Base-by-base conservation (phyloP, 2,329 filamentous ascomycete species). In the Calonectria naviculata region DNA sequence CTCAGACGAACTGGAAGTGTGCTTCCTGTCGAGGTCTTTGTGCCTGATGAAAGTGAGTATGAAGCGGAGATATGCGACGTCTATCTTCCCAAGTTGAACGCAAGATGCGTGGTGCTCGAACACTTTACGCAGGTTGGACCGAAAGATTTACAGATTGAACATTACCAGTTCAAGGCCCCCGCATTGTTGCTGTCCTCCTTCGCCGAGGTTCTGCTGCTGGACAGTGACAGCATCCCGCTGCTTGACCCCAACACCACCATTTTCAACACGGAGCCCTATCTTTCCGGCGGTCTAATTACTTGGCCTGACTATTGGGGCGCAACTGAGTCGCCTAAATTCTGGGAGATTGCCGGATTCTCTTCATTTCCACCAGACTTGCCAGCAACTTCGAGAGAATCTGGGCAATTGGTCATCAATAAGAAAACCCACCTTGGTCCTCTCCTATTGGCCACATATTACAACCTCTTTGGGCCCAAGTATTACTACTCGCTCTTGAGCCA, bases 171-270 rank as follows among this genome's bases (percentile, higher is more conserved):
- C 42, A 71, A 71, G 49, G 46, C 68, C 17, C 47, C 52, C 7
- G 58, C 68, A 29, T 17, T 71, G 58, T 24, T 71, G 34, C 49
- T 71, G 41, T 71, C 68, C 17, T 71, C 68, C 6, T 71, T 71
- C 15, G 41, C 58, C 26, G 68, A 71, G 28, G 68, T 71, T 52
- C 42, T 71, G 41, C 52, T 71, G 24, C 42, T 71, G n/a, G 68
- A 71, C 34, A 71, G 68, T 29, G 68, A 71, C 19, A 71, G 68
- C n/a, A 71, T 68, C 4, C 68, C 68, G 15, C n/a, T 71, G 47
- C 58, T 71, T 19, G 65, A 71, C 19, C 68, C 68, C 26, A 31
- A 44, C 12, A 61, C 31, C 0, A 41, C 38, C 26, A 68, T 71
- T n/a, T 71, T 71, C 65, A 42, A 67, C 5, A 21, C 60, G 0